A percentile compares a stretch with the other conserved stretches of the same genome.
Conservation (phyloP, 345 rosid species). For the Bretschneidera sinensis region DNA sequence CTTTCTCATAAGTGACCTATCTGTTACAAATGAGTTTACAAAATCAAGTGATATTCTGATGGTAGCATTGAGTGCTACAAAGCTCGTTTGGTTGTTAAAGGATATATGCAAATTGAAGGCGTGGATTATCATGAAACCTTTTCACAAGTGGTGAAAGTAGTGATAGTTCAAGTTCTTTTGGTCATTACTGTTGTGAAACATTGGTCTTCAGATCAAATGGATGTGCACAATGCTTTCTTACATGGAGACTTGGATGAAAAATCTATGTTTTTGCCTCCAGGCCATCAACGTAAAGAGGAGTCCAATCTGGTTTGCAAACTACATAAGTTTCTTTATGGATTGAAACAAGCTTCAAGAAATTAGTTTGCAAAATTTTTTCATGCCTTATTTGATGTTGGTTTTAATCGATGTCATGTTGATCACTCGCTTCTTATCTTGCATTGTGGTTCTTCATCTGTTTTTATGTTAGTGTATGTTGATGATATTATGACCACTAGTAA, state of each 20-base stretch:
- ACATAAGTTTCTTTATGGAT: neutral
- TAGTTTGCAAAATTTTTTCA: neutral
- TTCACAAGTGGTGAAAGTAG: neutral
- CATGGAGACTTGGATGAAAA: neutral
- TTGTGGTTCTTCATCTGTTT: too few relatives aligned
- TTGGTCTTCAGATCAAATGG: neutral
- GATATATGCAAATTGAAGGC: neutral
- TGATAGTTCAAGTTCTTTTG: neutral
- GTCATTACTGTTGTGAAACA: neutral
- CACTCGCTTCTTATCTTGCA: too few relatives aligned
- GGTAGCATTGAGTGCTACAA: neutral
- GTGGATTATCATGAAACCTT: neutral
- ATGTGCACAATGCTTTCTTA: neutral
- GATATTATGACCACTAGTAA: neutral
- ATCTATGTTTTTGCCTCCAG: too few relatives aligned
- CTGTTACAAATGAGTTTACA: neutral
- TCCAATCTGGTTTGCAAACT: neutral
- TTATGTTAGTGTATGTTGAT: neutral
- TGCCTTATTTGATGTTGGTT: accelerated
- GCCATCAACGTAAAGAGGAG: accelerated
- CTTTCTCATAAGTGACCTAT: too few relatives aligned
- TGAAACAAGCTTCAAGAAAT: neutral
- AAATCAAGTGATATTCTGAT: neutral
- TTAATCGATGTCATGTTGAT: neutral
- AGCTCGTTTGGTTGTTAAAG: neutral